These are phyloP conservation scores for Pseudocercospora vitis DNA, from an alignment of 2,329 filamentous ascomycete genomes.

Conservation along the genomic window DNA sequence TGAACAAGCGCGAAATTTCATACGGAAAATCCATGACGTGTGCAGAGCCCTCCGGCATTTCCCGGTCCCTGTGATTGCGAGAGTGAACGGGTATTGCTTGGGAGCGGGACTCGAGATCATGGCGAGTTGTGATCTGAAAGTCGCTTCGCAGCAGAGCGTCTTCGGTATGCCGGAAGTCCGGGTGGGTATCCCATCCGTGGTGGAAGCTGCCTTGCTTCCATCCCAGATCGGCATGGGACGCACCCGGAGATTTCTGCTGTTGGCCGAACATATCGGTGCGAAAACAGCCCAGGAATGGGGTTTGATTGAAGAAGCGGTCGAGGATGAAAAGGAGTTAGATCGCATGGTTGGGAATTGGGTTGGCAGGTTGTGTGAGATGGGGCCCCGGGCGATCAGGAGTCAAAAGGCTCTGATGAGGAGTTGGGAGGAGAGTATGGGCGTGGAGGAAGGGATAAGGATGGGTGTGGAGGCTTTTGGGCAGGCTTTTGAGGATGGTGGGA, in stretches of 20 bases:
- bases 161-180: slow-evolving; percentile 46
- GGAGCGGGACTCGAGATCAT: slow-evolving; percentile 42
- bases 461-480: slow-evolving; percentile 3
- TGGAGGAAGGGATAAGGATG: background rate
- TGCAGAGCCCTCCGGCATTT: slow-evolving; percentile 40
- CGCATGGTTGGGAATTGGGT: slow-evolving; percentile 38
- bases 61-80: slow-evolving; percentile 42
- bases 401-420: slow-evolving; percentile 37
- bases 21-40: slow-evolving; percentile 36
- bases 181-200: slow-evolving; percentile 43
- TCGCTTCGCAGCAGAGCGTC: slow-evolving; percentile 36
- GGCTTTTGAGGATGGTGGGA: background rate
- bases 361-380: slow-evolving; percentile 33
- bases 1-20: slow-evolving; percentile 39
- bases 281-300: slow-evolving; percentile 39
- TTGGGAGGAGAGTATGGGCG: slow-evolving; percentile 27
- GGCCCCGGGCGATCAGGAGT: slow-evolving; percentile 35
- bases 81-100: slow-evolving; percentile 42
- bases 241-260: slow-evolving; percentile 39
- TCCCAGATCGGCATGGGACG: slow-evolving; percentile 42
- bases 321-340: slow-evolving; percentile 33
- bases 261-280: slow-evolving; percentile 40
- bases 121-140: slow-evolving; percentile 41
- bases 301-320: slow-evolving; percentile 40
- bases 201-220: slow-evolving; percentile 42